Evolutionary conservation across 768 basidiomycete species (phyloP), one percentile per base, ranked within the genome.

Genomic region (Phanerochaete carnosa): DNA sequence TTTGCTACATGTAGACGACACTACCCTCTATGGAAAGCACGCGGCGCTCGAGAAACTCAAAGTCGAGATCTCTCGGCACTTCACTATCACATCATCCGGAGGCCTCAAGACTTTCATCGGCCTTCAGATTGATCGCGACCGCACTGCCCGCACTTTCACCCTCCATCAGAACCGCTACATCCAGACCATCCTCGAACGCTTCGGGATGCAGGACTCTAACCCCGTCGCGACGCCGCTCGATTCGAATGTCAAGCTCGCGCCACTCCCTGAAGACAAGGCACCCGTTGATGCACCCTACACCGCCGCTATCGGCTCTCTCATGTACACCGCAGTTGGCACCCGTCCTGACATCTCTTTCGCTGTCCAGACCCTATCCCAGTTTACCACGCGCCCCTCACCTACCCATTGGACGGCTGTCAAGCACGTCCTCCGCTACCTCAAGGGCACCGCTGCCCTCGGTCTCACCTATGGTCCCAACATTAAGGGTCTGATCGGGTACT

Each of bases 341-440:
- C 62, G 71, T 32, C 74, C 74, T 4, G 76, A 76, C 65, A 72
- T 76, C 29, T 57, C 70, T 1, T 70, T 64, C 59, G 66, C 71
- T 28, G 69, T 72, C 7, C 59, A 61, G 6, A 55, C 61, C 8
- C 69, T 74, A 25, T 58, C 55, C 37, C 67, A 70, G 25, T 73
- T 71, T 53, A 59, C 59, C 16, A 49, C 43, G 6, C 63, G 65
- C 32, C 70, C 73, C 35, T 73, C 72, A 0, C 25, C 46, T 8
- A 32, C 22, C 0, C 79, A 80, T 62, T 77, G 75, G 77, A 65
- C 70, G 23, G 74, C 74, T 5, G 70, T 74, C 26, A 74, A 76
- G 52, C 72, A 72, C 50, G 47, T 79, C 50, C 65, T 76, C 23
- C 57, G 68, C 16, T 78, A 77, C 60, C 63, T 79, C 54, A 73